Evolutionary conservation across 495 filamentous ascomycete genomes (phyloP), one percentile per base, ranked within the genome.

Genomic region (Xylaria bambusicola): DNA sequence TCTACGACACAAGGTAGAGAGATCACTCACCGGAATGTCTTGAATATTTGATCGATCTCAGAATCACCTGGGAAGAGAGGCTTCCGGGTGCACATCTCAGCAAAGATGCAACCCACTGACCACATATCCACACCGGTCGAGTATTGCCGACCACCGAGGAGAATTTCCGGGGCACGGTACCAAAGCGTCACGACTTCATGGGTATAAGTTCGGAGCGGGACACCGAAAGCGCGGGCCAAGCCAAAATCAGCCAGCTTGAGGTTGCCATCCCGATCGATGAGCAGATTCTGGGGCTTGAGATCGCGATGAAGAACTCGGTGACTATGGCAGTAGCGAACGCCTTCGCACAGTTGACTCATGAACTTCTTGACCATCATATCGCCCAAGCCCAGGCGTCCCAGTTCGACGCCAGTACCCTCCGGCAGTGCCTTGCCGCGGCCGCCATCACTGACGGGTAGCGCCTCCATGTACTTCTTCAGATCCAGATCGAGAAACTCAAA

Each of bases 11-110:
- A n/a, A n/a, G 27, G 15, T 12, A 41, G 41, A 52, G 23, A 5
- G 23, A 3, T 38, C 26, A 48, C 85, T 64, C 77, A 94, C 92
- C 87, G 83, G 86, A 99, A 99, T 65, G 98, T 99, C 77, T 96
- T 98, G 82, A 98, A 98, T 66, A 99, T 98, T 77, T 99, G 95
- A 66, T 99, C 94, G 75, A 99, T 98, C 72, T 99, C 94, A 2
- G 92, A 97, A 72, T 99, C 95, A 36, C 94, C 94, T 24, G 94
- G 94, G 82, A 99, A 98, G 12, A 98, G 78, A 6, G 94, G 93
- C 75, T 97, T 98, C 67, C 92, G 88, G 15, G 95, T 99, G 80
- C 92, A 97, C 95, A 99, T 98, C 76, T 99, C 94, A 13, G 95
- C 94, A 74, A 99, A 99, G 75, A 99, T 99, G 71, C 94, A 96